These are phyloP conservation scores for Sporothrix humicola DNA, from an alignment of 2,329 filamentous ascomycete genomes.

Conservation along the genomic window DNA sequence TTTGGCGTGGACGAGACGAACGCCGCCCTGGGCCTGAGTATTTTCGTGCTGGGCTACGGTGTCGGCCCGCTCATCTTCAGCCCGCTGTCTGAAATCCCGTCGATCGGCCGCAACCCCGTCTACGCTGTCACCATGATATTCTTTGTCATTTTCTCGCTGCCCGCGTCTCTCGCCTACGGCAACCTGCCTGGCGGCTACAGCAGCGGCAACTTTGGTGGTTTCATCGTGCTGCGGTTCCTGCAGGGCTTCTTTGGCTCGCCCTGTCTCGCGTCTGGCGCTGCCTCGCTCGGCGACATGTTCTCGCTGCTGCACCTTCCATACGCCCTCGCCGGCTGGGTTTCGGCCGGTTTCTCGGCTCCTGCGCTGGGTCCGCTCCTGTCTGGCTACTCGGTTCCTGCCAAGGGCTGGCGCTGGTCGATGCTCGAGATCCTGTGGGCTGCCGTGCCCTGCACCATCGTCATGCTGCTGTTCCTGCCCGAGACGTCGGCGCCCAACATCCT, in stretches of 20 bases:
- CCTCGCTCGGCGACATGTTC: constrained; percentile 69
- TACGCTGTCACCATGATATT: constrained; percentile 37
- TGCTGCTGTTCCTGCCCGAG: constrained; percentile 47
- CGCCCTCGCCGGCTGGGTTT: constrained; percentile 80
- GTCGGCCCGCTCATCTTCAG: constrained; percentile 64
- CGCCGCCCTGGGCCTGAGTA: constrained; percentile 58
- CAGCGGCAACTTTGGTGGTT: constrained; percentile 56
- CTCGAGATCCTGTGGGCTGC: constrained; percentile 43
- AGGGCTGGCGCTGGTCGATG: constrained; percentile 47
- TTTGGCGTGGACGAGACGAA: constrained; percentile 56
- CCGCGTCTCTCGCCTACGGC: constrained; percentile 45
- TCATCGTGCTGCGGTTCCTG: constrained; percentile 73
- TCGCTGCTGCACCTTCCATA: constrained; percentile 65
- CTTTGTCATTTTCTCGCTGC: constrained; percentile 50
- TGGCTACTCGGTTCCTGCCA: constrained; percentile 44
- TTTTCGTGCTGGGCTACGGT: constrained; percentile 64
- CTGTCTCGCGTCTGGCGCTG: constrained; percentile 66
- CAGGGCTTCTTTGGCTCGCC: constrained; percentile 67
- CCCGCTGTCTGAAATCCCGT: constrained; percentile 44
- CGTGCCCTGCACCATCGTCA: constrained; percentile 51
- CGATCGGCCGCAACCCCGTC: constrained; percentile 51
- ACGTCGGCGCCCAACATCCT: constrained; percentile 55
- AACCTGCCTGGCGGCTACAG: constrained; percentile 34
- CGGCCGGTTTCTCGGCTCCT: constrained; percentile 54
- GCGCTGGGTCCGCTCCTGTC: constrained; percentile 58